Evolutionary conservation across 2,329 filamentous ascomycete genomes (phyloP).

Genomic region (Lasiodiplodia citricola): DNA sequence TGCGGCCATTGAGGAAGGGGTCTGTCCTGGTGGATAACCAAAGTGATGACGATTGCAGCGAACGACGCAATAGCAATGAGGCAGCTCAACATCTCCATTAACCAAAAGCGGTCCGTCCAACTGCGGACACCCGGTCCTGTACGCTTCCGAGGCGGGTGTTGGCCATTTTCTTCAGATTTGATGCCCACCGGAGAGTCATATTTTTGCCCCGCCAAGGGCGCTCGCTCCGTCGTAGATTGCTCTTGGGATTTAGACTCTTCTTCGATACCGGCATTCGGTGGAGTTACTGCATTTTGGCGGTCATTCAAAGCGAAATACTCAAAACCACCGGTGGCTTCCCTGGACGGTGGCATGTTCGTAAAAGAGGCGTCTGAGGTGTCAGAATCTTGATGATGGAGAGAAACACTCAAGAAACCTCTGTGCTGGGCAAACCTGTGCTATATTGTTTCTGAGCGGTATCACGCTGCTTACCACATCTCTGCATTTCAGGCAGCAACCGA

Average conservation of each 20-base stretch:
- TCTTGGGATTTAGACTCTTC: background rate
- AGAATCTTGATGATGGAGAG: background rate
- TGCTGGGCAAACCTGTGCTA: too few relatives aligned
- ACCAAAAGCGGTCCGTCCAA: background rate
- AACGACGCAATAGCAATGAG: background rate
- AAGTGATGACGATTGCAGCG: background rate
- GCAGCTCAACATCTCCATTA: slow-evolving; percentile 12
- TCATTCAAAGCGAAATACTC: background rate
- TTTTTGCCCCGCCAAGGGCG: background rate
- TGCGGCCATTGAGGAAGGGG: slow-evolving; percentile 14
- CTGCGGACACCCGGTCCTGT: background rate
- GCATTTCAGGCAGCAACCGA: too few relatives aligned
- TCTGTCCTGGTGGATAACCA: background rate
- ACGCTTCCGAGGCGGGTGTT: background rate
- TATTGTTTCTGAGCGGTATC: too few relatives aligned
- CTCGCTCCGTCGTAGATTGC: background rate
- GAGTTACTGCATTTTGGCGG: background rate
- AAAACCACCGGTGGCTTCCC: background rate
- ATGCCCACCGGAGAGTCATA: background rate
- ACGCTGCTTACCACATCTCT: too few relatives aligned
- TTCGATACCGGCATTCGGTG: background rate
- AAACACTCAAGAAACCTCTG: background rate
- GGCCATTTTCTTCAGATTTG: background rate
- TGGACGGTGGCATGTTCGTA: background rate
- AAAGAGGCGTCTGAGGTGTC: background rate